phyloP scores from a whole-genome alignment of 805 yeast genomes.

The Jamesozyma spencerorum region DNA sequence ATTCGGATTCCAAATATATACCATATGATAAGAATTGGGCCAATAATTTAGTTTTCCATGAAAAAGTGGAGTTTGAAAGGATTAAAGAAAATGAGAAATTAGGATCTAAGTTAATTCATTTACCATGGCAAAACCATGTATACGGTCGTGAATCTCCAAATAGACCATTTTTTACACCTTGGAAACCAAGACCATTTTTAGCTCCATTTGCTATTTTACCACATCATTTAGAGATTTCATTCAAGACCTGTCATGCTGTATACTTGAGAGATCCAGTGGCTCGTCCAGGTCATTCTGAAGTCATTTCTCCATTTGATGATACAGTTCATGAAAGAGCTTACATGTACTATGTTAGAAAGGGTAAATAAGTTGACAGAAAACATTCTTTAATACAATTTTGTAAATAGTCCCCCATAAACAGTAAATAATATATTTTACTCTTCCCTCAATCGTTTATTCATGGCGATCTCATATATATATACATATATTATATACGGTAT shows the following conservation, averaged over 20 bases:
- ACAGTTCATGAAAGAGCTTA: conserved; percentile 87
- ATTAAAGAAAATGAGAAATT: conserved; percentile 42
- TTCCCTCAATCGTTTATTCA: neutral
- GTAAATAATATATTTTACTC: neutral
- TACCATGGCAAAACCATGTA: conserved; percentile 75
- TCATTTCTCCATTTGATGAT: conserved; percentile 77
- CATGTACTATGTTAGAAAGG: conserved; percentile 82
- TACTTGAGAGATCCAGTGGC: conserved; percentile 95
- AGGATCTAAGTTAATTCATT: conserved; percentile 37
- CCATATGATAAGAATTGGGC: conserved; percentile 47
- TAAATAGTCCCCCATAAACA: conserved; percentile 2
- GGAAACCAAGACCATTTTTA: conserved; percentile 89
- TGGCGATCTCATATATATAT: neutral
- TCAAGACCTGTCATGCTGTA: conserved; percentile 90
- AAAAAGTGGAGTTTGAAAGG: conserved; percentile 35
- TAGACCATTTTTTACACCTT: conserved; percentile 89
- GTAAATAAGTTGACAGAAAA: conserved; percentile 29
- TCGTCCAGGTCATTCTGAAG: conserved; percentile 93
- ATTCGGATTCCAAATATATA: conserved; percentile 20
- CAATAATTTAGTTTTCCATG: conserved; percentile 35
- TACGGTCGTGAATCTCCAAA: conserved; percentile 72
- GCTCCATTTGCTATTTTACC: conserved; percentile 91
- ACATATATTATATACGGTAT: neutral
- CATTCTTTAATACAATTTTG: neutral
- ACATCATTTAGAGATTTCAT: conserved; percentile 82